Evolutionary conservation across 352 stramenopile species (phyloP).

Genomic region (Phytophthora colocasiae): DNA sequence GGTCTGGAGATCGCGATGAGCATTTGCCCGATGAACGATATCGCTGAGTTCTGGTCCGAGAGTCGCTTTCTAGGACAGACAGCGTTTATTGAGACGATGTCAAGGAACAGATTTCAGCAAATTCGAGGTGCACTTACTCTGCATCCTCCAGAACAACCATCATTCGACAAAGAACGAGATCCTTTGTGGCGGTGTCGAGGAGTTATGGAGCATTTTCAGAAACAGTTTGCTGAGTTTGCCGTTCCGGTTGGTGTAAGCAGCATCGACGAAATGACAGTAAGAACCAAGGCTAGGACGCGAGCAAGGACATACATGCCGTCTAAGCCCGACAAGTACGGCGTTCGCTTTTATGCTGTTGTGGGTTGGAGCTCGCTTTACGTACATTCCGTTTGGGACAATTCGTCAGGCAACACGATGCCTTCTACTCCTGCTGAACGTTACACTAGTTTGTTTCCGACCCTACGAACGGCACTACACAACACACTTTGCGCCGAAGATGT

Average conservation of each 20-base stretch:
- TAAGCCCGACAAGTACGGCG: constrained; percentile 12
- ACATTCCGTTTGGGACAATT: constrained; percentile 3
- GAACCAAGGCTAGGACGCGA: constrained; percentile 1
- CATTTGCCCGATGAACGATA: constrained; percentile 16
- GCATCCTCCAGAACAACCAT: neutral
- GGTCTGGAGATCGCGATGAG: constrained; percentile 19
- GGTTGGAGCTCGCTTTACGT: constrained; percentile 7
- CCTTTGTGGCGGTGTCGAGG: constrained; percentile 3
- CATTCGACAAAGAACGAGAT: constrained; percentile 5
- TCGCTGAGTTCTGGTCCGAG: constrained; percentile 15
- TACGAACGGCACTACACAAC: constrained; percentile 7
- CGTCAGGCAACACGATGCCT: neutral
- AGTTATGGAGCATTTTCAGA: constrained; percentile 9
- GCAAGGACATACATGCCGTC: constrained; percentile 1
- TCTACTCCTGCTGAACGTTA: constrained; percentile 7
- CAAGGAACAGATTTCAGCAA: constrained; percentile 14
- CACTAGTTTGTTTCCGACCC: constrained; percentile 8
- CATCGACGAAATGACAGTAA: constrained; percentile 19
- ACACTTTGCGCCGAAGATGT: neutral
- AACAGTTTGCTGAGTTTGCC: constrained; percentile 11
- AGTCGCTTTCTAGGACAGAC: constrained; percentile 2
- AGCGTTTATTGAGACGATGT: constrained; percentile 17
- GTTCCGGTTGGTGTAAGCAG: constrained; percentile 10
- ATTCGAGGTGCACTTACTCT: constrained; percentile 5
- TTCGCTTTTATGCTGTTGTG: constrained; percentile 15